Evolutionary conservation across 2,329 filamentous ascomycete species (phyloP), one percentile per base, ranked within the genome.

Genomic region (Cladosporium sp.): DNA sequence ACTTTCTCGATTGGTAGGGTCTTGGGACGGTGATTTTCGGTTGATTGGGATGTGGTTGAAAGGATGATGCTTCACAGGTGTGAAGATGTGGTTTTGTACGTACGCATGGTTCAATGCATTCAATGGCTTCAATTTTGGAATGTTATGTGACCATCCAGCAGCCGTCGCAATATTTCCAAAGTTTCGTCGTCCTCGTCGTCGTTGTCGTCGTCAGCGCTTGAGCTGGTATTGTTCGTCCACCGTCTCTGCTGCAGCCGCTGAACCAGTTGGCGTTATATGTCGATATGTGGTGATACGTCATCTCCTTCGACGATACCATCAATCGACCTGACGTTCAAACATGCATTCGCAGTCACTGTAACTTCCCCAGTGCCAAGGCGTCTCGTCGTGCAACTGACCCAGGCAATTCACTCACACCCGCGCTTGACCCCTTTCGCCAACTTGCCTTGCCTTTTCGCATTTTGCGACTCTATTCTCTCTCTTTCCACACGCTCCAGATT

Each of bases 291-390:
- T n/a, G 6, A 6, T 21, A 1, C 2, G 18, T n/a, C 18, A n/a
- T 16, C 18, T n/a, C 18, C n/a, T 43, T 21, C 39, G n/a, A 23
- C n/a, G 4, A 21, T 3, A 23, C 1, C 39, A n/a, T 11, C n/a
- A 10, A 8, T 1, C n/a, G 1, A 46, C 2, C 1, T 23, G n/a
- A 21, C n/a, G 0, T 13, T 5, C 2, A 0, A 21, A 46, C 39
- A 10, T 21, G 6, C 2, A 21, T 23, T 3, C n/a, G 2, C n/a
- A 46, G n/a, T 46, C 39, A 46, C 39, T 21, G 4, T 2, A 7
- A 21, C 39, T 13, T 46, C 13, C n/a, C 7, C 14, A 11, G 10
- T 13, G n/a, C 39, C 39, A 23, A 46, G n/a, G n/a, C 39, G 8
- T 21, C n/a, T 5, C 2, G 5, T 11, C n/a, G n/a, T 8, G 8